Evolutionary conservation across 2,329 filamentous ascomycete genomes (phyloP).

Genomic region (Diaporthe destruens): DNA sequence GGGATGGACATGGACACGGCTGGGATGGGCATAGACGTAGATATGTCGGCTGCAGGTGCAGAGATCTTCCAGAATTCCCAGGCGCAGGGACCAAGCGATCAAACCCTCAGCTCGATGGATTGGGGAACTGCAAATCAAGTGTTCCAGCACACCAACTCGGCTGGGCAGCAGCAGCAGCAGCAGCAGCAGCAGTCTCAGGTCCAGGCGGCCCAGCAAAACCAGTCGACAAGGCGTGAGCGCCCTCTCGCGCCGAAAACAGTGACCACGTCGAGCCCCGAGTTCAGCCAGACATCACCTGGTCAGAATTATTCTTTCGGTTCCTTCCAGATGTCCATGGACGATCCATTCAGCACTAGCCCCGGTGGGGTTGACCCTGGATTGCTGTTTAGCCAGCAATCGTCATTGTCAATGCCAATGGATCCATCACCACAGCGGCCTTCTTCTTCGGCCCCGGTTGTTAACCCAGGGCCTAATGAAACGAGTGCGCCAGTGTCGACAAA

Average conservation of each 20-base stretch:
- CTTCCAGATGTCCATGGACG: conserved; percentile 60
- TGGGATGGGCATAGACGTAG: conserved; percentile 38
- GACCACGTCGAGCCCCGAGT: conserved; percentile 49
- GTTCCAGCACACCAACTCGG: conserved; percentile 61
- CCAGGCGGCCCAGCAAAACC: conserved; percentile 44
- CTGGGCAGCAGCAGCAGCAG: conserved; percentile 49
- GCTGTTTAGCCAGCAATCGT: conserved; percentile 64
- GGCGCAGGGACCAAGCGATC: conserved; percentile 51
- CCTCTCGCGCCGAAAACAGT: conserved; percentile 65
- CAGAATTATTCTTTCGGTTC: conserved; percentile 54
- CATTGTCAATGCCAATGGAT: conserved; percentile 47
- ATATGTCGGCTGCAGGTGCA: conserved; percentile 62
- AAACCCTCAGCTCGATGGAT: conserved; percentile 65
- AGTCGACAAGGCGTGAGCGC: conserved; percentile 57
- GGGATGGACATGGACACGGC: conserved; percentile 66
- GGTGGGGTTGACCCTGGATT: conserved; percentile 71
- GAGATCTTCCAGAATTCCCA: conserved; percentile 58
- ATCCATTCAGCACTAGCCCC: conserved; percentile 64
- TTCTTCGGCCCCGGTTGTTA: conserved; percentile 43
- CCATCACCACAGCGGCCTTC: conserved; percentile 36
- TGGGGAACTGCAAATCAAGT: conserved; percentile 69
- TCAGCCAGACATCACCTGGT: conserved; percentile 44
- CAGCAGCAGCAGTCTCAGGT: conserved; percentile 42
- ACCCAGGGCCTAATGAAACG: conserved; percentile 46
- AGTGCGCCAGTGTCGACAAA: conserved; percentile 47